Evolutionary conservation across 208 protist species (phyloP), one percentile per base, ranked within the genome.

Genomic region (Acanthamoeba comandoni): DNA sequence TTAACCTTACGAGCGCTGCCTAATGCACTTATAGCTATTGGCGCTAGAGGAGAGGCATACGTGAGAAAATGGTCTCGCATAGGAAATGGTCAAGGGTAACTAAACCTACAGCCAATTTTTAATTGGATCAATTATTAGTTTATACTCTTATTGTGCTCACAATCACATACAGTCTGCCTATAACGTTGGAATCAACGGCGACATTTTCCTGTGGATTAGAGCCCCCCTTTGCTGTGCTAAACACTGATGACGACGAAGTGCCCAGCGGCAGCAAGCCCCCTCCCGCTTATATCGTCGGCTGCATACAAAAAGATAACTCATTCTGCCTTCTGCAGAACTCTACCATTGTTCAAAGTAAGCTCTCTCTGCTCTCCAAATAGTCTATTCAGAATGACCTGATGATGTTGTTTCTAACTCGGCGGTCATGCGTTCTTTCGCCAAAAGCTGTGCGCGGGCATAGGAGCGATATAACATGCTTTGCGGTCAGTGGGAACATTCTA

Each of bases 401-500:
- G n/a, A n/a, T n/a, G n/a, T n/a, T n/a, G n/a, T n/a, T n/a, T n/a
- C n/a, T n/a, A n/a, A n/a, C n/a, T n/a, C n/a, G n/a, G n/a, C n/a
- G n/a, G n/a, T n/a, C n/a, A n/a, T n/a, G n/a, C n/a, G n/a, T n/a
- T n/a, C n/a, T n/a, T n/a, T n/a, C n/a, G n/a, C n/a, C 13, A n/a
- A 13, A 19, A 80, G 71, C 71, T 15, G 53, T 80, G 49, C 71
- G 71, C 12, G 71, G 60, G 71, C 71, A 80, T 52, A 53, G 71
- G 19, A 52, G 22, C 71, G 71, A 80, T 52, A 80, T 80, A n/a
- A 80, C 71, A 52, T 80, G 71, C 48, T 80, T 80, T 26, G 71
- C 71, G 13, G 53, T 52, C 26, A 80, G 71, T 19, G 60, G n/a
- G 71, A 80, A 57, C 49, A 52, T 80, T n/a, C 26, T 80, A 0